phyloP scores from a whole-genome alignment of 2,329 filamentous ascomycete genomes.

The Fusarium albosuccineum region DNA sequence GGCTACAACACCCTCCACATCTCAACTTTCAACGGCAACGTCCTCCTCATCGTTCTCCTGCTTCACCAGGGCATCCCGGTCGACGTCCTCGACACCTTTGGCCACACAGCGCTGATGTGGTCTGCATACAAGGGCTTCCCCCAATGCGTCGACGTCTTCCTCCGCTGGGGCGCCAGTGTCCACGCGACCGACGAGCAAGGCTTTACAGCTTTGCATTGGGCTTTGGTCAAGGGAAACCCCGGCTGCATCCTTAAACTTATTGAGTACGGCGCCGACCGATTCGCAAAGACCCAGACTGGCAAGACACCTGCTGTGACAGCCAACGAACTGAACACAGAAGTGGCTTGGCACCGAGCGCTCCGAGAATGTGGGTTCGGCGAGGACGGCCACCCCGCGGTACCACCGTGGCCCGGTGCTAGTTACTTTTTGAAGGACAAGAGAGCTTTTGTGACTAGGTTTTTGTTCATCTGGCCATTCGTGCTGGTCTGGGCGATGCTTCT shows the following conservation, averaged over 20 bases:
- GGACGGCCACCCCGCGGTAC: slow-evolving; percentile 77
- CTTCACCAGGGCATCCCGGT: slow-evolving; percentile 96
- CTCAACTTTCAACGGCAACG: slow-evolving; percentile 96
- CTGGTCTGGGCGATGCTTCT: slow-evolving; percentile 79
- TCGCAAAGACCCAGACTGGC: slow-evolving; percentile 87
- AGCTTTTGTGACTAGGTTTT: slow-evolving; percentile 83
- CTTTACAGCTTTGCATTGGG: slow-evolving; percentile 96
- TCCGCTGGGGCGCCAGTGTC: slow-evolving; percentile 95
- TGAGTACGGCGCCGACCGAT: slow-evolving; percentile 95
- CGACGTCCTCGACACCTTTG: slow-evolving; percentile 88
- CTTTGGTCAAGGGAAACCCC: slow-evolving; percentile 90
- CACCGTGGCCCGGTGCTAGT: slow-evolving; percentile 79
- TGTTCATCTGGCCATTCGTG: slow-evolving; percentile 89
- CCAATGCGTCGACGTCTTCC: slow-evolving; percentile 88
- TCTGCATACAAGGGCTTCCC: slow-evolving; percentile 97
- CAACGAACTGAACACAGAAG: slow-evolving; percentile 87
- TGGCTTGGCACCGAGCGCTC: slow-evolving; percentile 85
- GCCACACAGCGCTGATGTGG: slow-evolving; percentile 98
- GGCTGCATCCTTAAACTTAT: slow-evolving; percentile 93
- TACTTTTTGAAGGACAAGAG: slow-evolving; percentile 82
- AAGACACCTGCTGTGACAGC: slow-evolving; percentile 92
- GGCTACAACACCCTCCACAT: slow-evolving; percentile 98
- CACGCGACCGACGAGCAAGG: slow-evolving; percentile 91
- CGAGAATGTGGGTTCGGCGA: slow-evolving; percentile 86
- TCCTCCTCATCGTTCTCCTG: slow-evolving; percentile 87